Base-by-base conservation (phyloP, 2,329 filamentous ascomycete species). In the Blumeriella jaapii region DNA sequence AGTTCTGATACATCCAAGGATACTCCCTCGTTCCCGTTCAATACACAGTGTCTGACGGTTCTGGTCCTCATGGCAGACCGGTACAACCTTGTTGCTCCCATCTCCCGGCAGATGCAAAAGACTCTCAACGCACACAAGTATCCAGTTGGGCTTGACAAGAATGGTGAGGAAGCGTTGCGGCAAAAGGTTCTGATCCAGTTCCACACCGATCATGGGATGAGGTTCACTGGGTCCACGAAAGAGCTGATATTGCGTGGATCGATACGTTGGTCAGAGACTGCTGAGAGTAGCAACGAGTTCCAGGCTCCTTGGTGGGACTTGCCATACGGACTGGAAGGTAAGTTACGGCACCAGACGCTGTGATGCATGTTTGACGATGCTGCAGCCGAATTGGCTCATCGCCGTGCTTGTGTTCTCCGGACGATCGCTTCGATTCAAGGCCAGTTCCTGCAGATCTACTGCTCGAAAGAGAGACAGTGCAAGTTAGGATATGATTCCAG, bases 401-500 rank as follows among this genome's bases (percentile, higher is more conserved):
- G 82, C 1, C 71, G 81, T 7, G 68, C 74, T 36, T 74, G 69
- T 55, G 69, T 85, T 27, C 62, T 86, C 12, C 70, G 77, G 47
- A 78, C 78, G 2, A 63, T 86, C 29, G 72, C 78, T 35, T 83
- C 79, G 0, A 62, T 85, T 1, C 78, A 78, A 40, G 62, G 64
- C 1, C 74, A 85, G 53, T 85, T 84, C 38, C 59, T 86, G 2
- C 53, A 56, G 5, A 60, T 81, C 0, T 86, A 85, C 55, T 71
- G 72, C 1, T 80, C 78, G 7, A 71, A 75, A n/a, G 66, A 65
- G 17, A 57, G 64, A 16, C 81, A 85, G 53, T 86, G 82, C 56
- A 74, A 74, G 48, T 66, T 84, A 0, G 80, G 81, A 34, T 86
- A 86, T 56, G 79, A 83, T 50, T 76, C 74, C 2, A 81, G 74